These are phyloP conservation scores for Craterostigma plantagineum DNA, from an alignment of 257 asterid species.

Conservation along the genomic window DNA sequence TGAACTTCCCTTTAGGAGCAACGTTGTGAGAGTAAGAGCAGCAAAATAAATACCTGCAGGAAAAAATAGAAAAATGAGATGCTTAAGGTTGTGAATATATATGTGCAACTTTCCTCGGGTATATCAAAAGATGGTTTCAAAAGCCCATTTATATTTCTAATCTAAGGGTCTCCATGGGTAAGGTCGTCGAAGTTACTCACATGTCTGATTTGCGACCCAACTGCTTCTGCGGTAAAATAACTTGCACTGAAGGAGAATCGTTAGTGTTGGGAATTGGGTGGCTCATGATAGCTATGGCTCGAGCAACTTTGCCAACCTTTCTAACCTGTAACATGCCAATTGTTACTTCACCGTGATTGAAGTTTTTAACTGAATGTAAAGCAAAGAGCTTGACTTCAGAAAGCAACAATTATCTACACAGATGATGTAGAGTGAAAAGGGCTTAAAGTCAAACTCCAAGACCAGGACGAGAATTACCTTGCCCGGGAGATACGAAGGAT, in stretches of 20 bases:
- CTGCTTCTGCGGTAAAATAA: slow-evolving; percentile 93
- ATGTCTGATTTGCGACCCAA: slow-evolving; percentile 84
- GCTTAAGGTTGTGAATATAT: no score
- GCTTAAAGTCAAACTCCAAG: slow-evolving; percentile 1
- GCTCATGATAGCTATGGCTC: slow-evolving; percentile 64
- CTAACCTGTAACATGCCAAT: slow-evolving; percentile 18
- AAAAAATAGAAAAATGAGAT: slow-evolving; percentile 4
- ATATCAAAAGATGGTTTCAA: no score
- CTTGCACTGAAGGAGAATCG: slow-evolving; percentile 76
- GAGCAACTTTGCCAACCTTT: slow-evolving; percentile 4
- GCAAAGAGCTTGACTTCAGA: neutral
- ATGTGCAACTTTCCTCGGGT: no score
- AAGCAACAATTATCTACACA: no score
- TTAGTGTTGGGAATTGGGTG: slow-evolving; percentile 85
- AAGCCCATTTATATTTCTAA: no score
- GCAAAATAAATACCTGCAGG: slow-evolving; percentile 74
- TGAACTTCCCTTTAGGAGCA: slow-evolving; percentile 91
- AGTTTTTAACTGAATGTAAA: neutral
- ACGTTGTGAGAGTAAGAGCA: slow-evolving; percentile 96
- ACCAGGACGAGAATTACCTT: slow-evolving; percentile 29
- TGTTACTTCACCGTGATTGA: no score
- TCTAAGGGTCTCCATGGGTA: neutral
- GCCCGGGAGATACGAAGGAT: slow-evolving; percentile 56
- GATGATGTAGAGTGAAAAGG: neutral
- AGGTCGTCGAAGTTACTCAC: slow-evolving; percentile 23